These are phyloP conservation scores for Aspergillus baeticus DNA, from an alignment of 495 filamentous ascomycete genomes.

Conservation along the genomic window DNA sequence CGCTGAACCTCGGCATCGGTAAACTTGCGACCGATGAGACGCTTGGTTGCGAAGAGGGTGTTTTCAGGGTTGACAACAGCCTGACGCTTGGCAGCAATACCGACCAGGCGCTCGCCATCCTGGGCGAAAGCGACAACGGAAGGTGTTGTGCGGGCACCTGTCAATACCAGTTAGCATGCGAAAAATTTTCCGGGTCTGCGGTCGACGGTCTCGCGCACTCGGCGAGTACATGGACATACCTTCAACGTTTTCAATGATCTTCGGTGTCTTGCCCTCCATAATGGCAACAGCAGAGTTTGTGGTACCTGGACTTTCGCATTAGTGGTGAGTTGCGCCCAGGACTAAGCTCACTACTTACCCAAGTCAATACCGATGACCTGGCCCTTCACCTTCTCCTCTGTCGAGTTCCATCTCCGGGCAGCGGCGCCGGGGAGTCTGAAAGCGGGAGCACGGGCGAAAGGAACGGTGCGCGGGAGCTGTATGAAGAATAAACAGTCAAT, in stretches of 20 bases:
- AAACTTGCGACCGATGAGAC: conserved; percentile 98
- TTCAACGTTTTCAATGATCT: conserved; percentile 97
- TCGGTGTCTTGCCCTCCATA: conserved; percentile 94
- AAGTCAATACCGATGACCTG: conserved; percentile 98
- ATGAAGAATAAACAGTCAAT: conserved; percentile 23
- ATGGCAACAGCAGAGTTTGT: conserved; percentile 98
- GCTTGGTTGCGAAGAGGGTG: conserved; percentile 98
- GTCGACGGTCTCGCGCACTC: no score
- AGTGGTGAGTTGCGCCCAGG: conserved; percentile 19
- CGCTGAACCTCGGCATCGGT: conserved; percentile 94
- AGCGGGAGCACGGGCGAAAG: conserved; percentile 51
- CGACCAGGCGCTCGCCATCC: conserved; percentile 95
- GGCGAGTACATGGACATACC: conserved; percentile 59
- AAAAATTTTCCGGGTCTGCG: conserved; percentile 22
- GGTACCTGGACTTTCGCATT: conserved; percentile 59
- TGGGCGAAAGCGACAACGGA: conserved; percentile 96
- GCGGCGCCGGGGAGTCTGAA: conserved; percentile 55
- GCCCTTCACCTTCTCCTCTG: conserved; percentile 89
- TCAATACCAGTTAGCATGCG: background rate
- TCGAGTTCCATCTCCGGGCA: conserved; percentile 77
- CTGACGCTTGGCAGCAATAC: conserved; percentile 98
- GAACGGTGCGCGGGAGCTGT: conserved; percentile 44
- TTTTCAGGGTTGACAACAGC: conserved; percentile 99
- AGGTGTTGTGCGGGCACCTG: conserved; percentile 92
- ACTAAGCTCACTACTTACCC: conserved; percentile 58